phyloP scores from a whole-genome alignment of 2,329 filamentous ascomycete genomes.

The Botrytis byssoidea region DNA sequence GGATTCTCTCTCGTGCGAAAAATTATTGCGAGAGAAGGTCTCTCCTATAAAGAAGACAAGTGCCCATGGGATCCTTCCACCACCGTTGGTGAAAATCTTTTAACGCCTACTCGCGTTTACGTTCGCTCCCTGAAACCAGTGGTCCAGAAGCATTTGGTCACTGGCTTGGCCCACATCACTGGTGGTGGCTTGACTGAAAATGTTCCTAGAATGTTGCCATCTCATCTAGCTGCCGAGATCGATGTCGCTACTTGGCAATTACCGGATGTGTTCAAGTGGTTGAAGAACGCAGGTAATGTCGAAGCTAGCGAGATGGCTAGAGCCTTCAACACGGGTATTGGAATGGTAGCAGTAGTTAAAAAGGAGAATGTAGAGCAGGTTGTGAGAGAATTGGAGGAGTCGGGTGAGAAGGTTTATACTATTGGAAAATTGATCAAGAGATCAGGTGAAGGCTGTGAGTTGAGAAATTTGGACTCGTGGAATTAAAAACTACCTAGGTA shows the following conservation, averaged over 20 bases:
- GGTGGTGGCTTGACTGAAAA: slow-evolving; percentile 93
- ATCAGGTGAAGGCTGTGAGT: slow-evolving; percentile 56
- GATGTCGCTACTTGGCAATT: slow-evolving; percentile 74
- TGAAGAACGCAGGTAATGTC: slow-evolving; percentile 71
- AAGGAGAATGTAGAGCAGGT: slow-evolving; percentile 61
- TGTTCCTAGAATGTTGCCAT: slow-evolving; percentile 87
- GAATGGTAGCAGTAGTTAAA: slow-evolving; percentile 86
- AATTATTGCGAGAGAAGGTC: slow-evolving; percentile 71
- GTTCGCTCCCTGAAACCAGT: slow-evolving; percentile 76
- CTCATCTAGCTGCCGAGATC: slow-evolving; percentile 74
- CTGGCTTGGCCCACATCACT: slow-evolving; percentile 95
- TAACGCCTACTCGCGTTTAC: slow-evolving; percentile 92
- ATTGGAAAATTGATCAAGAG: slow-evolving; percentile 71
- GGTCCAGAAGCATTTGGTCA: slow-evolving; percentile 63
- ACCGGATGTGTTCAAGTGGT: slow-evolving; percentile 81
- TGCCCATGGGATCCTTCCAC: slow-evolving; percentile 71
- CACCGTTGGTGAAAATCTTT: slow-evolving; percentile 70
- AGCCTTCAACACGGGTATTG: slow-evolving; percentile 92
- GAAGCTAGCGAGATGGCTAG: slow-evolving; percentile 77
- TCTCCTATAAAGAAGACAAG: slow-evolving; percentile 68
- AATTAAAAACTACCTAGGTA: slow-evolving; percentile 23
- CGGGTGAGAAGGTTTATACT: slow-evolving; percentile 73
- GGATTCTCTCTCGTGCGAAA: slow-evolving; percentile 95
- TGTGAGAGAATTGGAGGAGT: slow-evolving; percentile 56
- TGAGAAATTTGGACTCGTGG: slow-evolving; percentile 53